These are phyloP conservation scores for Phytophthora idaei DNA, from an alignment of 352 stramenopile genomes.

Conservation along the genomic window DNA sequence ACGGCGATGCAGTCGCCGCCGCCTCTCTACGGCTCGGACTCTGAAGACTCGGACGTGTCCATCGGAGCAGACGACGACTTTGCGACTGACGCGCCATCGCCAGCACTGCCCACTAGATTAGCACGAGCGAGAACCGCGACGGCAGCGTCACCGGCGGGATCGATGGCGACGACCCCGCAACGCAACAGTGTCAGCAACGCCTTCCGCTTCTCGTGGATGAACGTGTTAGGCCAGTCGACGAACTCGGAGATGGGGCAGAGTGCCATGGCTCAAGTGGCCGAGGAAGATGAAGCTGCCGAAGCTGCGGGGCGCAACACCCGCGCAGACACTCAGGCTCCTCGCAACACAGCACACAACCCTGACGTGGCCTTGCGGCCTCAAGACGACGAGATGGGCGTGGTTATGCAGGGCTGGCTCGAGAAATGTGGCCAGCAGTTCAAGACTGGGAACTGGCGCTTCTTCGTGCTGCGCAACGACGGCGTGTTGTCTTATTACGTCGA, in stretches of 20 bases:
- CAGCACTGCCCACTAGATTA: constrained; percentile 4
- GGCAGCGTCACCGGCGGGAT: constrained; percentile 6
- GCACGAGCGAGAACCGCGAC: constrained; percentile 10
- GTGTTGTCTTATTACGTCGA: constrained; percentile 85
- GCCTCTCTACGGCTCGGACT: constrained; percentile 25
- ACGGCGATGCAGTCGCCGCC: constrained; percentile 31
- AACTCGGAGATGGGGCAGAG: constrained; percentile 42
- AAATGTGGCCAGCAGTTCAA: constrained; percentile 91
- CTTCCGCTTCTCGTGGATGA: constrained; percentile 71
- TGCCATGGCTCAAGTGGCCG: constrained; percentile 32
- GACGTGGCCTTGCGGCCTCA: constrained; percentile 46
- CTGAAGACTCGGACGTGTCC: constrained; percentile 40
- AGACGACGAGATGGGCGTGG: constrained; percentile 67
- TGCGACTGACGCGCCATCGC: neutral
- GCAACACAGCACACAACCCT: constrained; percentile 33
- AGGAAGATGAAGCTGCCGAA: constrained; percentile 26
- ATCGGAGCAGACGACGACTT: constrained; percentile 34
- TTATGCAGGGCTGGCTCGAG: constrained; percentile 88
- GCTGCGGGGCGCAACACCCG: neutral
- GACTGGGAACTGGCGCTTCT: constrained; percentile 91
- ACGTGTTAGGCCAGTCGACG: constrained; percentile 53
- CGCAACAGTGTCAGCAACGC: constrained; percentile 50
- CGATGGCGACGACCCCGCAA: constrained; percentile 8
- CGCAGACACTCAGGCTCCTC: constrained; percentile 2
- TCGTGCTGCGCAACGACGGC: constrained; percentile 81